Evolutionary conservation across 768 basidiomycete species (phyloP), one percentile per base, ranked within the genome.

Genomic region (Lactarius indigo): DNA sequence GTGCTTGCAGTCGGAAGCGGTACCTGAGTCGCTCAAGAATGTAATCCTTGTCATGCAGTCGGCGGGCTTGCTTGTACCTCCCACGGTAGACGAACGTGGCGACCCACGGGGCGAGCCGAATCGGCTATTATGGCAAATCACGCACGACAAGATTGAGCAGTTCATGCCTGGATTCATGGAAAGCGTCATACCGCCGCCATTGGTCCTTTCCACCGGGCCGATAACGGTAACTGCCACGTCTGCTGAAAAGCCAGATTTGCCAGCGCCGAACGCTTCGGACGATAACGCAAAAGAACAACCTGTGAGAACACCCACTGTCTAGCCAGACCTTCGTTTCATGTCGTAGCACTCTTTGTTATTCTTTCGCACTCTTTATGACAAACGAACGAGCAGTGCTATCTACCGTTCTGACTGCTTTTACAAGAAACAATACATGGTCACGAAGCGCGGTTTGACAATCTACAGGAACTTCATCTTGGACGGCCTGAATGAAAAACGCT

Each of bases 1-100:
- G 33, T n/a, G 28, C 12, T 47, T 1, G 13, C 71, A 98, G 96
- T 89, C 89, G 75, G 97, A 99, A 75, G 96, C 96, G 0, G 84
- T 97, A 23, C 94, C 94, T 1, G 97, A 99, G 77, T 96, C 95
- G 1, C 83, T 99, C 72, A 98, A 98, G 79, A 98, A 98, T 73
- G 92, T 96, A 58, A 79, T 99, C 18, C 83, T 98, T 57, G 96
- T 99, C 58, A 96, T 99, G 94, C 89, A 95, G 72, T 92, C 95
- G 1, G 89, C 90, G 1, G 84, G 85, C 5, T 87, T 96, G 64
- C 85, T 99, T 20, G 83, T 92, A 5, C 91, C 92, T 4, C 88
- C 85, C 13, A 78, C 79, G 15, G 77, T 76, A 8, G 74, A 78
- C 50, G 74, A 76, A 31, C 73, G 74, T 5, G 71, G 69, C 13